Base-by-base conservation (phyloP, 352 stramenopile species). In the Saprolegnia diclina region DNA sequence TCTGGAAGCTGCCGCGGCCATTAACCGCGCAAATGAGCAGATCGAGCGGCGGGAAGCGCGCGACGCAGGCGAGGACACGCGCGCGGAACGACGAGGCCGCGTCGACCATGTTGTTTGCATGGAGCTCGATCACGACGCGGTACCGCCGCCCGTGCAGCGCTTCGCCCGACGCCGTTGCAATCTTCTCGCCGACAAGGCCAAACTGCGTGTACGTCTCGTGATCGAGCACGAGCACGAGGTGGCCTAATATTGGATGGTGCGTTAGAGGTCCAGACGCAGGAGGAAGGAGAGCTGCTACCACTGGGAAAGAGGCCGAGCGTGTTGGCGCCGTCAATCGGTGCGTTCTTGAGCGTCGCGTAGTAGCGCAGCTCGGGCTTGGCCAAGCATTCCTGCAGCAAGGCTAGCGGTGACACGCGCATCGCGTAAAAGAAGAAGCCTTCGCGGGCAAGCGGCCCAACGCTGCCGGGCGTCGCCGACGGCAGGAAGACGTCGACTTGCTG, bases 1-100 rank as follows among this genome's bases (percentile, higher is more conserved):
- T 92, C 45, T 82, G 79, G 32, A 75, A 64, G 1, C 74, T 72
- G 0, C 86, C 86, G n/a, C 80, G 76, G 21, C 83, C 74, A 44
- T 88, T 92, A 65, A 81, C 87, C 24, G 86, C 84, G 48, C 77
- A 88, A 40, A 94, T n/a, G 18, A 92, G 65, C 81, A 94, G 91
- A 57, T 85, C 77, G 9, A 91, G 52, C 26, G 81, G 73, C 29
- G 77, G 64, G 32, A 94, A 75, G 52, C 80, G 84, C 13, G 67
- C 74, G 38, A 94, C 72, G 38, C 76, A 80, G 16, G 63, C 54
- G 21, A 79, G 50, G 24, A 91, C 80, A 42, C 79, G 79, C 21
- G 87, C 74, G 48, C 74, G 59, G 16, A 75, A 67, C 3, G 50
- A 18, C 9, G 53, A n/a, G 35, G 16, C 40, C 2, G 56, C 14